Percentiles rank a stretch among this genome's conserved stretches.
phyloP scores from a whole-genome alignment of 2,329 filamentous ascomycete species.

The Monilinia fructigena region DNA sequence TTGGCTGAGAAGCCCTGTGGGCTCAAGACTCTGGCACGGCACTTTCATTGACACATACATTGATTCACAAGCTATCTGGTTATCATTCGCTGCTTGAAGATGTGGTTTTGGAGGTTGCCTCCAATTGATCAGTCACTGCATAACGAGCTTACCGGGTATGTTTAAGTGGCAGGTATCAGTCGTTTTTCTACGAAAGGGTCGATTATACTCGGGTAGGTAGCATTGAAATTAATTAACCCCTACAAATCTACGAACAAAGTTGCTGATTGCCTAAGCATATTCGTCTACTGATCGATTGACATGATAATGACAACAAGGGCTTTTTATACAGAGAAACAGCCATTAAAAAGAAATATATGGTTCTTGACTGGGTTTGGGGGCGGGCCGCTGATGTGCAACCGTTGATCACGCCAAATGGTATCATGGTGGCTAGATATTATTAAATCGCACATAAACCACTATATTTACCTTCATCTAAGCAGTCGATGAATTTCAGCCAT shows the following conservation, averaged over 20 bases:
- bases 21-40: slow-evolving; percentile 9
- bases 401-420: slow-evolving; percentile 18
- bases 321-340: neutral
- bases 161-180: slow-evolving; percentile 15
- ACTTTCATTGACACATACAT: slow-evolving; percentile 14
- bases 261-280: neutral
- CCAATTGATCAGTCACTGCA: neutral
- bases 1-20: neutral
- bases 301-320: neutral
- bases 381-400: slow-evolving; percentile 12
- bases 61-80: neutral
- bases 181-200: slow-evolving; percentile 5
- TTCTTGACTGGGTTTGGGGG: neutral
- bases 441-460: slow-evolving; percentile 13
- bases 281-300: neutral
- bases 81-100: slow-evolving; percentile 14
- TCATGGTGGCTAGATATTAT: slow-evolving; percentile 18
- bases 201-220: slow-evolving; percentile 4
- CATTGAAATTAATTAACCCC: neutral
- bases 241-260: neutral
- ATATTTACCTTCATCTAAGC: slow-evolving; percentile 2
- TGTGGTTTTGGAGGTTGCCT: slow-evolving; percentile 1
- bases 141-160: slow-evolving; percentile 14
- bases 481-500: slow-evolving; percentile 1
- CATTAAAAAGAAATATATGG: neutral